Conservation (phyloP, 495 filamentous ascomycete genomes). For the Aspergillus avenaceus region DNA sequence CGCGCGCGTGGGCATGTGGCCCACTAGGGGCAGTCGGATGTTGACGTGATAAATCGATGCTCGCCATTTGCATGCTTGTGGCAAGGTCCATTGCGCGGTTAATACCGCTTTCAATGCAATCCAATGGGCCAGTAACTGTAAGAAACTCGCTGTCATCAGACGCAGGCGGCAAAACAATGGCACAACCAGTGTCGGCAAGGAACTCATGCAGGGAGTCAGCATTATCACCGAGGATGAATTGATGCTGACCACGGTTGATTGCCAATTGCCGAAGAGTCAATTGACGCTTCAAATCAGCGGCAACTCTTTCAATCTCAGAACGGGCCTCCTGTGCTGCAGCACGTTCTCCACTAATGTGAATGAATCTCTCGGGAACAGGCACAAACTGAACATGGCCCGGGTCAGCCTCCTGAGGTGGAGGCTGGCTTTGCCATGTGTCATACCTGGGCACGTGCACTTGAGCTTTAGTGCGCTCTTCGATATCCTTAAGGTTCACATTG, state of each 20-base stretch:
- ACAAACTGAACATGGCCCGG: conserved; percentile 65
- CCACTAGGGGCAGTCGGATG: conserved; percentile 69
- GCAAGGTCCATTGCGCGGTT: conserved; percentile 80
- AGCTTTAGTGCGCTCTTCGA: conserved; percentile 68
- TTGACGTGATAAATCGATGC: conserved; percentile 71
- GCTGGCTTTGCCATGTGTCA: conserved; percentile 65
- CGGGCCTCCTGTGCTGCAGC: conserved; percentile 73
- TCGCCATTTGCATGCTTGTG: conserved; percentile 71
- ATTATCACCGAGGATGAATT: conserved; percentile 82
- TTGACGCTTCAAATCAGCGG: conserved; percentile 63
- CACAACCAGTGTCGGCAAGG: conserved; percentile 84
- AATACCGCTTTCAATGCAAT: conserved; percentile 65
- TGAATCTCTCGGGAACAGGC: conserved; percentile 63
- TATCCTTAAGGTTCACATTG: conserved; percentile 57
- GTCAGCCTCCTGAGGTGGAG: conserved; percentile 61
- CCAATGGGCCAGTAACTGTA: conserved; percentile 74
- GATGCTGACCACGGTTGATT: conserved; percentile 76
- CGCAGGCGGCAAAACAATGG: conserved; percentile 69
- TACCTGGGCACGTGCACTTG: conserved; percentile 77
- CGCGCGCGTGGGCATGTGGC: conserved; percentile 70
- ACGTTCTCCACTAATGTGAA: conserved; percentile 83
- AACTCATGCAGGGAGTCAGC: conserved; percentile 78
- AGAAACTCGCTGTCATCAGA: conserved; percentile 73
- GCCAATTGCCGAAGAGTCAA: conserved; percentile 68
- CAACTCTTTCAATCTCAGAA: conserved; percentile 72